Evolutionary conservation across 768 basidiomycete genomes (phyloP), one percentile per base, ranked within the genome.

Genomic region (Lyophyllum decastes): DNA sequence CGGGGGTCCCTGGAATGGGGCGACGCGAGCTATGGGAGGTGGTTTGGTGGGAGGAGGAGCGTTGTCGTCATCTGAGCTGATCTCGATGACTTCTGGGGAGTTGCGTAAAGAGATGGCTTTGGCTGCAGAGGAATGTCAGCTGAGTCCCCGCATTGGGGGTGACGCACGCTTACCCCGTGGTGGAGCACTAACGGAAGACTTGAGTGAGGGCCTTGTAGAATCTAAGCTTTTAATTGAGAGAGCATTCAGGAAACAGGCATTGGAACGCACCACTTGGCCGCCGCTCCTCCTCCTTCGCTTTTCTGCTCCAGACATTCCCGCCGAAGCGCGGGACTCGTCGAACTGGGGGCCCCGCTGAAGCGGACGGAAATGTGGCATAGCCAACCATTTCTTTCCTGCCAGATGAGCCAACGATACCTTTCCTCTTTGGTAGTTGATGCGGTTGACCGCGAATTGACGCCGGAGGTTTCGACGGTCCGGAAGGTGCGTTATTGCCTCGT

Each of bases 51-150:
- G 52, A 41, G 34, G 35, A 14, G 34, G 34, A 7, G 22, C 30
- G 21, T 27, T 30, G 35, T 51, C 54, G 25, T 55, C 54, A n/a
- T 54, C 55, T 21, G 44, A 52, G 14, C 21, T 53, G 38, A 64
- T n/a, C 26, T 61, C 60, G 16, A 64, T 61, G 19, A 58, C 41
- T 9, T 58, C 52, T 2, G 22, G 26, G 27, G 51, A 25, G 12
- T 16, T 41, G 9, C 41, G 53, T 1, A 49, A 10, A 17, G 22
- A 7, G 2, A 25, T 14, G 27, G 40, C 38, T 25, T 19, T 43
- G 19, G 47, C 45, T 44, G 30, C 17, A 14, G 30, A 43, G 10
- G 16, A n/a, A 17, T 16, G 38, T 21, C n/a, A 26, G n/a, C 11
- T 33, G 35, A 4, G 35, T 38, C 9, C 35, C 19, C 8, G 40